These are phyloP conservation scores for Rhytidiadelphus loreus DNA, from an alignment of 225 moss, liverwort and hornwort genomes.

Conservation along the genomic window DNA sequence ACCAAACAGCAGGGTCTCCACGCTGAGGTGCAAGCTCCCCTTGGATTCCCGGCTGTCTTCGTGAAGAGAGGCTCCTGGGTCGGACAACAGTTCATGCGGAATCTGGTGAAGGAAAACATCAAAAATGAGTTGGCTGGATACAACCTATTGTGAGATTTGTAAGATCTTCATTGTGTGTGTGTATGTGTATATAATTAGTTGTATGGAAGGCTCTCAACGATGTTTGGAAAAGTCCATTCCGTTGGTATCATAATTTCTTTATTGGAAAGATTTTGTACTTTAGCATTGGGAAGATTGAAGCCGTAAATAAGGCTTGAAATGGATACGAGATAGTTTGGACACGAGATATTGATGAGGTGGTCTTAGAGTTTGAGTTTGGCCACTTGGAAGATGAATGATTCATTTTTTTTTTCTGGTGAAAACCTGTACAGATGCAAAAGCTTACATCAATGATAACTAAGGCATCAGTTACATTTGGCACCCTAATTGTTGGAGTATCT, in stretches of 20 bases:
- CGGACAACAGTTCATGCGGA: conserved; percentile 35
- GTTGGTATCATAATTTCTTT: no score
- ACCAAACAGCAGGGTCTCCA: neutral
- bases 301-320: no score
- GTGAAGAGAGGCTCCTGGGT: conserved; percentile 47
- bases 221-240: neutral
- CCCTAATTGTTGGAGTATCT: neutral
- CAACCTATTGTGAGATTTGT: neutral
- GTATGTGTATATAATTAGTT: neutral
- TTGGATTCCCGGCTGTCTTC: conserved; percentile 67
- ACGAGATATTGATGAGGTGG: neutral
- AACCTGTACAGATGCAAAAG: neutral
- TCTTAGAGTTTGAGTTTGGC: neutral
- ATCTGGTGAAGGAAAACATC: conserved; percentile 22
- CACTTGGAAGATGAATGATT: neutral
- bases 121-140: neutral
- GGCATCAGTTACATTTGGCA: neutral
- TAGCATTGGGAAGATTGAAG: neutral
- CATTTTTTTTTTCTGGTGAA: neutral
- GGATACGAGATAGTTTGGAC: no score
- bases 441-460: neutral
- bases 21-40: conserved; percentile 36
- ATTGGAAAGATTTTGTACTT: neutral
- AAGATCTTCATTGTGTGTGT: neutral
- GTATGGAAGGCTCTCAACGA: neutral